phyloP scores from a whole-genome alignment of 768 basidiomycete genomes.

The Serendipita sp. region DNA sequence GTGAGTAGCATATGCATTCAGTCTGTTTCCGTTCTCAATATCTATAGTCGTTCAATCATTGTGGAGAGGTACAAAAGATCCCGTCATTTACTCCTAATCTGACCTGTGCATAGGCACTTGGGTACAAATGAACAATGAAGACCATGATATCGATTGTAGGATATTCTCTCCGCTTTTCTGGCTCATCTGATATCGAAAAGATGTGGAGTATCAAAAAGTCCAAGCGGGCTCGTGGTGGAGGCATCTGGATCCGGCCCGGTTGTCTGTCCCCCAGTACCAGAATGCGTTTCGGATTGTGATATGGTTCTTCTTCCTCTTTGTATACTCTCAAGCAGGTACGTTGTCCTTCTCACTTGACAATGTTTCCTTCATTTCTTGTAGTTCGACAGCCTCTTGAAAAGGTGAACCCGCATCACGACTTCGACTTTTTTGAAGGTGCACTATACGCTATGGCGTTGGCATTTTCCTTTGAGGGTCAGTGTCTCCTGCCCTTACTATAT shows the following conservation, averaged over 20 bases:
- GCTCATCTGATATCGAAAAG: constrained; percentile 22
- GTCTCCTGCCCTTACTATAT: not conserved
- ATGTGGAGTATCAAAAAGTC: constrained; percentile 47
- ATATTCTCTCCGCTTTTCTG: not conserved
- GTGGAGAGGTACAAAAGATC: not conserved
- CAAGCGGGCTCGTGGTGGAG: constrained; percentile 41
- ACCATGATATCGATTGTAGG: constrained; percentile 67
- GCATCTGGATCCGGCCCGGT: constrained; percentile 57
- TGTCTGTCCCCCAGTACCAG: constrained; percentile 73
- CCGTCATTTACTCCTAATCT: constrained; percentile 45
- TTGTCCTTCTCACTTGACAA: constrained; percentile 5
- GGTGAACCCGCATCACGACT: constrained; percentile 35
- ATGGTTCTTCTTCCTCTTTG: constrained; percentile 62
- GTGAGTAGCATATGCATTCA: constrained; percentile 22
- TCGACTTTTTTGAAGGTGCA: constrained; percentile 67
- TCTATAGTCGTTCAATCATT: not conserved
- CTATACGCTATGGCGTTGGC: constrained; percentile 67
- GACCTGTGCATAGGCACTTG: constrained; percentile 56
- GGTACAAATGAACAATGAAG: constrained; percentile 57
- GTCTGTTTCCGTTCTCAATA: not conserved
- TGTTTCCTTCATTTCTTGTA: constrained; percentile 14
- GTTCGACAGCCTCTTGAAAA: constrained; percentile 67
- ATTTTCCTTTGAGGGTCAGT: constrained; percentile 63
- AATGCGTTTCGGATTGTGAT: constrained; percentile 62
- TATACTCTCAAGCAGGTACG: constrained; percentile 73